Base-by-base conservation (phyloP, 2,329 filamentous ascomycete genomes). In the Hypoxylon sp. region DNA sequence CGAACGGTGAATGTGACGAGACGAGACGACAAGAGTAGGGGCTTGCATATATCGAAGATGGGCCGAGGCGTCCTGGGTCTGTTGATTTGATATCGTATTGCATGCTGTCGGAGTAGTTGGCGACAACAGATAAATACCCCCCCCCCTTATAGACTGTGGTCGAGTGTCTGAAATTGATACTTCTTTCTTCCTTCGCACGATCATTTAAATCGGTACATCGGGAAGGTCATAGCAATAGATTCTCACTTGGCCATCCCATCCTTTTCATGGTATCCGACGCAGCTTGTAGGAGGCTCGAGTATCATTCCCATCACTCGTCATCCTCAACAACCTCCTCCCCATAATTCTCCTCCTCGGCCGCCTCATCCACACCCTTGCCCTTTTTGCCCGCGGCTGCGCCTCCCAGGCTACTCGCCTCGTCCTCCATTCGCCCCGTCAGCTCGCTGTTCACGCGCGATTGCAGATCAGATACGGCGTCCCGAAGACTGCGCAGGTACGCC, bases 281-380 rank as follows among this genome's bases (percentile, higher is more conserved):
- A 15, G 41, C 15, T 24, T 6, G 11, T 6, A 19, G 22, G 19
- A 1, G 11, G 24, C 2, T 22, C 1, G 20, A 5, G 6, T 28
- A 28, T 11, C 11, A 19, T 22, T 6, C 24, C 4, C 15, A 7
- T 47, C 44, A 47, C 2, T 22, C 32, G 55, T 85, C 85, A 43
- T 91, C 89, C 51, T 89, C 88, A 11, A 86, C 80, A 22, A 89
- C 86, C 76, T 97, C 93, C 77, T 97, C 93, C 49, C 93, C 93
- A 74, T 97, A 97, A 74, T 93, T 91, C 71, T 91, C 87, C 73
- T 93, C 91, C 73, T 89, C 87, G 65, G 85, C 84, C 10, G 77
- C 81, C 62, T 89, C 86, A 62, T 87, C 83, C 8, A 81, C 72
- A 7, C 26, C 34, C 8, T n/a, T 3, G 13, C 22, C 55, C 28